These are phyloP conservation scores for Aureococcus anophagefferens DNA, from an alignment of 108 stramenopile genomes.

Conservation along the genomic window DNA sequence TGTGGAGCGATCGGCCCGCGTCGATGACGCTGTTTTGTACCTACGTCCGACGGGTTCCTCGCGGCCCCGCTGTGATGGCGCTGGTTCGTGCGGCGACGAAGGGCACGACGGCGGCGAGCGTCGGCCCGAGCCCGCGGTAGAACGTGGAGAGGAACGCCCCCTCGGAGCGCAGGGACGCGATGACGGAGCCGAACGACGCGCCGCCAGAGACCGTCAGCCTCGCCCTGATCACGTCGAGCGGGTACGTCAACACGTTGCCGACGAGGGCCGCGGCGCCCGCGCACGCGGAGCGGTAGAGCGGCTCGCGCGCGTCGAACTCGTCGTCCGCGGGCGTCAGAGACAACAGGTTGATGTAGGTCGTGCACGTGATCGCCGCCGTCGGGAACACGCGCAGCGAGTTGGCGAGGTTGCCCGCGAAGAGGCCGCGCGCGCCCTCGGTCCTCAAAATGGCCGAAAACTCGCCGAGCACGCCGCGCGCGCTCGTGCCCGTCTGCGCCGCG, in stretches of 20 bases:
- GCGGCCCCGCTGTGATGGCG: neutral
- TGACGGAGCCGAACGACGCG: neutral
- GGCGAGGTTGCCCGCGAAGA: conserved; percentile 15
- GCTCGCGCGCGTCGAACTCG: conserved; percentile 15
- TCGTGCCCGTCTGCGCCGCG: conserved; percentile 1
- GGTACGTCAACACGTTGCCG: conserved; percentile 15
- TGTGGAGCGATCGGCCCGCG: neutral
- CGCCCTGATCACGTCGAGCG: conserved; percentile 16
- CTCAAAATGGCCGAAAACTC: neutral
- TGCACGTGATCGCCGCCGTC: conserved; percentile 4
- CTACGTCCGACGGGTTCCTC: no score
- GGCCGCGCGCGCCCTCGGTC: neutral
- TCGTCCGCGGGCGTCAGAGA: conserved; percentile 15
- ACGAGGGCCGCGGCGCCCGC: conserved; percentile 12
- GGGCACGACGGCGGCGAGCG: conserved; percentile 10
- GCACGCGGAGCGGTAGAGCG: conserved; percentile 5
- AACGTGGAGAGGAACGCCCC: neutral
- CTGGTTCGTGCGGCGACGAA: conserved; percentile 4
- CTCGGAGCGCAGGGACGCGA: neutral
- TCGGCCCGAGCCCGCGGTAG: conserved; percentile 7
- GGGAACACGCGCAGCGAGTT: conserved; percentile 14
- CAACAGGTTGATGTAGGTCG: conserved; percentile 1
- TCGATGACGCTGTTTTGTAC: neutral
- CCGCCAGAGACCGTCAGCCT: conserved; percentile 4
- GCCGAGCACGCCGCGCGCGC: neutral